Percentiles rank a stretch among this genome's conserved stretches.
Evolutionary conservation across 2,329 filamentous ascomycete genomes (phyloP).

Genomic region (Neoascochyta sp.): DNA sequence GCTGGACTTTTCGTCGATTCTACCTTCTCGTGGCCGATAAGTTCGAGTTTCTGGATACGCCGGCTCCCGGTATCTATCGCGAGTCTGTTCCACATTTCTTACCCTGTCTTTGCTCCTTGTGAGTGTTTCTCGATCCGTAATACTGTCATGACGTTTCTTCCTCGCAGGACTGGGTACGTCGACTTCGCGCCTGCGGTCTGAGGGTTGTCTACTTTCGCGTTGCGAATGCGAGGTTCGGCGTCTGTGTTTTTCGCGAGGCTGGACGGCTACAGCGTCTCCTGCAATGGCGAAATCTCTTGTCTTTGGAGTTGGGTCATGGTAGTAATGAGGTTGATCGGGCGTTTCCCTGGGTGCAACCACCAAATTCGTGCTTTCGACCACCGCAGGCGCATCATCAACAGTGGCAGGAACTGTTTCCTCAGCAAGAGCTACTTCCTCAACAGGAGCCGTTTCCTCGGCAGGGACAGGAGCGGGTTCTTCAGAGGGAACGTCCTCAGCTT

Average conservation of each 20-base stretch:
- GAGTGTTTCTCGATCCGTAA: constrained; percentile 29
- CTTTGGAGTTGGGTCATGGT: constrained; percentile 7
- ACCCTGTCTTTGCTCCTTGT: constrained; percentile 16
- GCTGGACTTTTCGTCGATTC: constrained; percentile 25
- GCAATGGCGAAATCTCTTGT: constrained; percentile 28
- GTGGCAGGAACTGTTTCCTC: constrained; percentile 1
- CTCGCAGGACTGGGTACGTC: constrained; percentile 21
- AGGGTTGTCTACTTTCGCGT: constrained; percentile 23
- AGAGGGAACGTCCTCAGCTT: background rate
- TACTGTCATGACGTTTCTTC: constrained; percentile 31
- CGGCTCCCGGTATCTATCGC: constrained; percentile 26
- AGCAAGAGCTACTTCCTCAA: background rate
- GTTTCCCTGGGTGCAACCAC: too few species aligned
- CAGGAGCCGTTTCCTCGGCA: background rate
- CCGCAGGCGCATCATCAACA: too few species aligned
- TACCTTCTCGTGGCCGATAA: constrained; percentile 25
- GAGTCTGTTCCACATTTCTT: constrained; percentile 16
- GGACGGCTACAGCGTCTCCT: constrained; percentile 18
- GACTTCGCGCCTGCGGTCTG: constrained; percentile 30
- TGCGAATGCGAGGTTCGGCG: constrained; percentile 29
- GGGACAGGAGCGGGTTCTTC: background rate
- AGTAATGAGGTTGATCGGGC: too few species aligned
- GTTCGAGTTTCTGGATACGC: constrained; percentile 27
- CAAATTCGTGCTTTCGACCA: too few species aligned
- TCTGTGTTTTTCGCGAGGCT: constrained; percentile 23